A percentile compares a stretch with the other conserved stretches of the same genome.
Conservation (phyloP, 2,329 filamentous ascomycete species). For the Dendrostoma leiphaemia region DNA sequence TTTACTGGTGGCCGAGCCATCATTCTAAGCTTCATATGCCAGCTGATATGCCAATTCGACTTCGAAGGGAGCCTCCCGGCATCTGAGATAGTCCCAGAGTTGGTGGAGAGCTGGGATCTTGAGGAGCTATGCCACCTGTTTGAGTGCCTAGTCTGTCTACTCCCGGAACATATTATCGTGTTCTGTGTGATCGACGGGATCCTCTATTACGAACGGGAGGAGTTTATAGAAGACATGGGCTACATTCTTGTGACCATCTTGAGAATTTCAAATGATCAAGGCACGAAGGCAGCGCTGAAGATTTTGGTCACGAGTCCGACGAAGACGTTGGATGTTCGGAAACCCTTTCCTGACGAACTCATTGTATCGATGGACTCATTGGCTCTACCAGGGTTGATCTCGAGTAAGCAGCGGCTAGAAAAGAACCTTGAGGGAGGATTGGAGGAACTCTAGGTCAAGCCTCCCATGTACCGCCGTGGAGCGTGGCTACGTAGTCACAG, state of each 20-base stretch:
- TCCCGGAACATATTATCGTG: not conserved
- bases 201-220: not conserved
- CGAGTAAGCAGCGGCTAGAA: no score
- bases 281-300: not conserved
- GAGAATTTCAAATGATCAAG: not conserved
- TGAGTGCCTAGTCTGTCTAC: not conserved
- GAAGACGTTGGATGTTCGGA: not conserved
- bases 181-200: not conserved
- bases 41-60: not conserved
- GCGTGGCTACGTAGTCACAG: no score
- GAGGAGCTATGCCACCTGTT: not conserved
- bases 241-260: not conserved
- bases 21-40: not conserved
- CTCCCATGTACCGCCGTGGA: no score
- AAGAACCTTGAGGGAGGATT: no score
- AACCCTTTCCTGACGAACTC: not conserved
- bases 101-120: not conserved
- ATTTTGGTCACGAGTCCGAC: conserved; percentile 5
- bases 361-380: not conserved
- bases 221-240: not conserved
- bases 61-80: not conserved
- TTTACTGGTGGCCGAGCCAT: not conserved
- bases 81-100: not conserved
- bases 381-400: not conserved
- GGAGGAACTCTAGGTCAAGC: no score